A percentile compares a stretch with the other conserved stretches of the same genome.
Conservation (phyloP, 2,329 filamentous ascomycete species). For the Sarocladiaceae sp. region DNA sequence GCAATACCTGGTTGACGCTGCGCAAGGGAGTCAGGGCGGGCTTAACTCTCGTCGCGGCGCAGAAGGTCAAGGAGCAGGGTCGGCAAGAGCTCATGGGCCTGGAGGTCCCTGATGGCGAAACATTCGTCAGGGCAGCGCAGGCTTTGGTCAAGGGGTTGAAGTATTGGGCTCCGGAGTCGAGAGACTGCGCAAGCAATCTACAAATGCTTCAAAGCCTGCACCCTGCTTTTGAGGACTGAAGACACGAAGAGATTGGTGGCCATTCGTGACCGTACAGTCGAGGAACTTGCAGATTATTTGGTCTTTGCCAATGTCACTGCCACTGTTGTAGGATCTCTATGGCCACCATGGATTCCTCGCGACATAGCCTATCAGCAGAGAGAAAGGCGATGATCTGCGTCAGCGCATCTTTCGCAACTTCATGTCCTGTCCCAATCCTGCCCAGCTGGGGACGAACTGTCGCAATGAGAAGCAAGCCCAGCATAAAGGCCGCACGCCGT, state of each 20-base stretch:
- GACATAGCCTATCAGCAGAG: no score
- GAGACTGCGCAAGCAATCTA: conserved; percentile 9
- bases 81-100: neutral
- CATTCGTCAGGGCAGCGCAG: neutral
- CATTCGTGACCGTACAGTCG: no score
- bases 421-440: no score
- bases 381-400: no score
- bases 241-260: neutral
- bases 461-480: no score
- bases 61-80: neutral
- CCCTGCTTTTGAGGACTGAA: neutral
- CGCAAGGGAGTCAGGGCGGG: conserved; percentile 5
- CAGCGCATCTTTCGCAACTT: no score
- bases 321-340: no score
- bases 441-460: no score
- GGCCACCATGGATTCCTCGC: no score
- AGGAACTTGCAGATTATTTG: no score
- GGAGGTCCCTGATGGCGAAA: neutral
- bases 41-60: conserved; percentile 3
- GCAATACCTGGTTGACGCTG: conserved; percentile 8
- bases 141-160: conserved; percentile 4
- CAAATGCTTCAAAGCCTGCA: conserved; percentile 7
- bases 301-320: no score
- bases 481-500: no score
- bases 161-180: conserved; percentile 7